Evolutionary conservation across 2,329 filamentous ascomycete genomes (phyloP), one percentile per base, ranked within the genome.

Genomic region (Colletotrichum noveboracense): DNA sequence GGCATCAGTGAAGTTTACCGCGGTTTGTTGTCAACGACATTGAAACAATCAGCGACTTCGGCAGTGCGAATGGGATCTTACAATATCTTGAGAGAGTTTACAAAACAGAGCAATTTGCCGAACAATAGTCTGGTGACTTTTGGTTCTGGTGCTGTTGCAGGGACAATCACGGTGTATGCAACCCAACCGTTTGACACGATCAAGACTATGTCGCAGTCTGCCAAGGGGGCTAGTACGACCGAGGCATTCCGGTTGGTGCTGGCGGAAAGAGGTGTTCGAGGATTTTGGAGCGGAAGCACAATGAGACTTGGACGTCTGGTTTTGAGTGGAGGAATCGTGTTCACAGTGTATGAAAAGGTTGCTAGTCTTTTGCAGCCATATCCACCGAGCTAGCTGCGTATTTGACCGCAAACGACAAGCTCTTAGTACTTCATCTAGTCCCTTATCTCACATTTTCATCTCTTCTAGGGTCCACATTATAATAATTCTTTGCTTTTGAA

Each of bases 231-330:
- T 3, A 89, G 88, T 3, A 91, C 91, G 3, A 81, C 85, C 0
- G 90, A 93, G 76, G 91, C 92, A 0, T 85, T 92, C 5, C 85
- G 83, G 66, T 88, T 87, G 68, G 86, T 94, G 6, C 80, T 91
- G 68, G 81, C 83, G 1, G 91, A 93, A 77, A 88, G 89, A 77
- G 93, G 92, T 0, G 77, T 93, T 3, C 86, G 85, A 52, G 92
- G 89, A 0, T 91, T 94, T 76, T 94, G 92, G 92, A 91, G 89
- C 74, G 93, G 93, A 1, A 94, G 92, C 38, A 91, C 91, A 0
- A 94, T 94, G 93, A 86, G 93, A 71, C 80, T 94, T 28, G 92
- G 92, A 1, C 83, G 93, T 76, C 88, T 92, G 5, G 87, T 94
- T 1, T 87, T 94, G 60, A 92, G 90, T 78, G 93, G 92, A n/a